phyloP scores from a whole-genome alignment of 257 asterid genomes.

The Buddleja alternifolia region DNA sequence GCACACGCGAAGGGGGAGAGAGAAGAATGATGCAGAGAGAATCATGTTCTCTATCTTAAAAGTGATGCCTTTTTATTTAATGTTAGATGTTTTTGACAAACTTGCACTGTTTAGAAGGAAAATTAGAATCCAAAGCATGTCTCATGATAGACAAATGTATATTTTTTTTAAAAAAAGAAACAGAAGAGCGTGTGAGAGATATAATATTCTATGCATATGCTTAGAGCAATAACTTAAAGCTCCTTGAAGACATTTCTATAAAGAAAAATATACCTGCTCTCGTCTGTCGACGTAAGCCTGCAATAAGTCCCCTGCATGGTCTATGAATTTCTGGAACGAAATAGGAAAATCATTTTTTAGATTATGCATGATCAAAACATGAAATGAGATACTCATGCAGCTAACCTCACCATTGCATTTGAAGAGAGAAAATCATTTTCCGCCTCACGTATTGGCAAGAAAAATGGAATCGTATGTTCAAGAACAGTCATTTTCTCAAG shows the following conservation, averaged over 20 bases:
- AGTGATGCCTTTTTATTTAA: not conserved
- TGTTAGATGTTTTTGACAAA: not conserved
- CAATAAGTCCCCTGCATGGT: conserved; percentile 84
- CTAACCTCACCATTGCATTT: conserved; percentile 82
- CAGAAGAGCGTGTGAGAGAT: not conserved
- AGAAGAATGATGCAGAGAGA: not conserved
- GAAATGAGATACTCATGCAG: conserved; percentile 27
- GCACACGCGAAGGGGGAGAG: not conserved
- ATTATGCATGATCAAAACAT: conserved; percentile 24
- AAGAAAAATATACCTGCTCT: conserved; percentile 73
- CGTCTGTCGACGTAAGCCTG: conserved; percentile 97
- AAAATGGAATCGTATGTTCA: conserved; percentile 90
- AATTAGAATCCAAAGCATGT: not conserved
- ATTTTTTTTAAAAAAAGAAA: not conserved
- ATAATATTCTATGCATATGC: not conserved
- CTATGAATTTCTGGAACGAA: conserved; percentile 87
- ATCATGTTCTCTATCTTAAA: not conserved
- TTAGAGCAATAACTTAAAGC: not conserved
- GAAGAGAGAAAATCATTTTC: conserved; percentile 86
- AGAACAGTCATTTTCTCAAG: conserved; percentile 95
- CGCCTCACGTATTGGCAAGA: conserved; percentile 89
- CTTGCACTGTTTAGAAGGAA: not conserved
- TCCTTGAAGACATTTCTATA: not conserved
- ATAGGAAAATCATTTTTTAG: conserved; percentile 19
- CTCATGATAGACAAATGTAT: conserved; percentile 13